phyloP scores from a whole-genome alignment of 371 early-diverging fungal genomes.

The Dentiscutata heterogama region DNA sequence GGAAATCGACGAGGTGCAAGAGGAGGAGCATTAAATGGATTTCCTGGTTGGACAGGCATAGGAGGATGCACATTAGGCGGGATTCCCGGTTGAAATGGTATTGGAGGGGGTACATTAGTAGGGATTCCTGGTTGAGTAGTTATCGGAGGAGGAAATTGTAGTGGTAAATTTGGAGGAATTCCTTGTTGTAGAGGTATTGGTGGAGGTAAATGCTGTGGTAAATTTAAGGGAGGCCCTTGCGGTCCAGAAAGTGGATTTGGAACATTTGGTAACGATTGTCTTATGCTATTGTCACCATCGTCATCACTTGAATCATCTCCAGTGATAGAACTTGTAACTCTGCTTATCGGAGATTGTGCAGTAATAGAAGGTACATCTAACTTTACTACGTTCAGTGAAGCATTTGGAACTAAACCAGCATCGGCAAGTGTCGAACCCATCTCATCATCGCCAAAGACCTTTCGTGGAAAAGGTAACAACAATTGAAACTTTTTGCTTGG shows the following conservation, averaged over 20 bases:
- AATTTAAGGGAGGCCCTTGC: neutral
- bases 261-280: too few relatives aligned
- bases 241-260: too few relatives aligned
- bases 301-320: too few relatives aligned
- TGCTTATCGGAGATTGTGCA: neutral
- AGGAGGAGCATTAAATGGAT: neutral
- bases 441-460: neutral
- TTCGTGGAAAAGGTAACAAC: neutral
- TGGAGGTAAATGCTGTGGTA: too few relatives aligned
- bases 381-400: neutral
- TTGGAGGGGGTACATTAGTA: neutral
- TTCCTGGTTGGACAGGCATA: neutral
- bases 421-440: neutral
- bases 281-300: too few relatives aligned
- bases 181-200: too few relatives aligned
- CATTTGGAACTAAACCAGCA: conserved; percentile 1
- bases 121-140: neutral
- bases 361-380: neutral
- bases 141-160: neutral
- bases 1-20: neutral
- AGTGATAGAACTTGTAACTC: neutral
- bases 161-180: neutral
- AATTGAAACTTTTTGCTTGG: neutral
- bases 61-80: neutral
- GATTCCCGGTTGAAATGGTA: neutral